phyloP scores from a whole-genome alignment of 495 filamentous ascomycete species.

The Mytilinidion resinicola region DNA sequence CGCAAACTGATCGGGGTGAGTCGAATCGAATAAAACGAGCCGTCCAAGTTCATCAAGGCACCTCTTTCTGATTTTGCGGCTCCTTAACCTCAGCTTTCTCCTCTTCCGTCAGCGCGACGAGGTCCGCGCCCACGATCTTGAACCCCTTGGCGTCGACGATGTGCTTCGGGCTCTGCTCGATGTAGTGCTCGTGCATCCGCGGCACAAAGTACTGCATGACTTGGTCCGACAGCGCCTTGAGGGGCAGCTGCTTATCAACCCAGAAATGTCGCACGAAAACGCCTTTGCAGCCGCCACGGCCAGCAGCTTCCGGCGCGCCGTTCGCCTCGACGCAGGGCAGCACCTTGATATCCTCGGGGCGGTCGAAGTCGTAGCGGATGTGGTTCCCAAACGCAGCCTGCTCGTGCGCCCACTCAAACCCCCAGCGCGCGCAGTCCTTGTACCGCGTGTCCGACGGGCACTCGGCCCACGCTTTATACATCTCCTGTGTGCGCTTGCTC shows the following conservation, averaged over 20 bases:
- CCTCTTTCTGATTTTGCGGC: slow-evolving; percentile 22
- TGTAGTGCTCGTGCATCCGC: slow-evolving; percentile 20
- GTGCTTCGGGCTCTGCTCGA: slow-evolving; percentile 4
- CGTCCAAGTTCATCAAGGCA: background rate
- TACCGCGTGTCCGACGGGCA: slow-evolving; percentile 34
- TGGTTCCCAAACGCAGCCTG: slow-evolving; percentile 39
- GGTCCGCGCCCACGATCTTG: slow-evolving; percentile 17
- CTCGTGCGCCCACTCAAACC: slow-evolving; percentile 36
- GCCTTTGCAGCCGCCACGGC: slow-evolving; percentile 24
- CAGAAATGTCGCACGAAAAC: slow-evolving; percentile 27
- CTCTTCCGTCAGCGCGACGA: slow-evolving; percentile 15
- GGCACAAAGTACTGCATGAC: slow-evolving; percentile 28
- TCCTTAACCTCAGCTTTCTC: slow-evolving; percentile 10
- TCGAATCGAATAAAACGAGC: too few relatives aligned
- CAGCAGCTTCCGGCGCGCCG: slow-evolving; percentile 22
- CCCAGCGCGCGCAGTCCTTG: slow-evolving; percentile 33
- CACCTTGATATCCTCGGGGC: slow-evolving; percentile 34
- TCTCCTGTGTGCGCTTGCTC: slow-evolving; percentile 34
- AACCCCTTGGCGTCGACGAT: slow-evolving; percentile 24
- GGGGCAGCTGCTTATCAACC: slow-evolving; percentile 22
- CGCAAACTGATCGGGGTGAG: too few relatives aligned
- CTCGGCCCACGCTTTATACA: slow-evolving; percentile 37
- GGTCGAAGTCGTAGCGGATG: slow-evolving; percentile 37
- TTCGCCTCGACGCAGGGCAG: slow-evolving; percentile 40
- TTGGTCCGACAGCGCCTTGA: slow-evolving; percentile 7